Evolutionary conservation across 2,329 filamentous ascomycete species (phyloP).

Genomic region (Neodidymelliopsis sp.): DNA sequence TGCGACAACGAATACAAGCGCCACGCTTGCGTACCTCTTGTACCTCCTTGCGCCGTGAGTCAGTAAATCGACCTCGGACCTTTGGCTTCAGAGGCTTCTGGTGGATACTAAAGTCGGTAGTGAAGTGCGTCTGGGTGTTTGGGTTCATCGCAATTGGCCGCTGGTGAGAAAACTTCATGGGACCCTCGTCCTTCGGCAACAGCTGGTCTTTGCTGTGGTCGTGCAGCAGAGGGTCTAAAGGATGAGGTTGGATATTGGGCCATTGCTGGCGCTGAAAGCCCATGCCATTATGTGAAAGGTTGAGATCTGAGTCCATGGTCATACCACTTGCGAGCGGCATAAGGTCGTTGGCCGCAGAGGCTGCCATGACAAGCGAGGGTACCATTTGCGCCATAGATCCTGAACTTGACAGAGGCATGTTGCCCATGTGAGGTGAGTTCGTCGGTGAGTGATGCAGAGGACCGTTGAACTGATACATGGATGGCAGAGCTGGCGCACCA

Average conservation of each 20-base stretch:
- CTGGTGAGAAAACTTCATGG: slow-evolving; percentile 37
- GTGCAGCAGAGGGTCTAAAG: slow-evolving; percentile 46
- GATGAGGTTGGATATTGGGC: slow-evolving; percentile 37
- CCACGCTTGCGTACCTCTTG: slow-evolving; percentile 66
- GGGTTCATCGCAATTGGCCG: slow-evolving; percentile 51
- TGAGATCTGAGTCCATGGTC: slow-evolving; percentile 48
- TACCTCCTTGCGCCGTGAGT: slow-evolving; percentile 64
- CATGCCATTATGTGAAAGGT: slow-evolving; percentile 37
- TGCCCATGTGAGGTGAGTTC: slow-evolving; percentile 44
- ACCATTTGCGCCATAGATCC: slow-evolving; percentile 46
- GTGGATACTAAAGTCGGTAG: slow-evolving; percentile 50
- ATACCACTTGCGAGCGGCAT: slow-evolving; percentile 46
- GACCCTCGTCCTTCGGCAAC: slow-evolving; percentile 31
- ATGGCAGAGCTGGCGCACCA: slow-evolving; percentile 43
- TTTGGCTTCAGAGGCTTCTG: slow-evolving; percentile 54
- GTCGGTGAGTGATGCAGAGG: slow-evolving; percentile 47
- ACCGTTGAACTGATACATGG: slow-evolving; percentile 50
- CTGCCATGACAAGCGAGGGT: slow-evolving; percentile 50
- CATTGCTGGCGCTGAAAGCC: slow-evolving; percentile 46
- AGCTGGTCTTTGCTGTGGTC: slow-evolving; percentile 42
- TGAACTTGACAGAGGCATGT: slow-evolving; percentile 38
- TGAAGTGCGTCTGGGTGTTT: slow-evolving; percentile 47
- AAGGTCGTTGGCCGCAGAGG: slow-evolving; percentile 50
- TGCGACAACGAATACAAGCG: slow-evolving; percentile 68
- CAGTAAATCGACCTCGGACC: slow-evolving; percentile 64